A percentile compares a stretch with the other conserved stretches of the same genome.
phyloP scores from a whole-genome alignment of 2,329 filamentous ascomycete species.

The Cercospora citrullina region DNA sequence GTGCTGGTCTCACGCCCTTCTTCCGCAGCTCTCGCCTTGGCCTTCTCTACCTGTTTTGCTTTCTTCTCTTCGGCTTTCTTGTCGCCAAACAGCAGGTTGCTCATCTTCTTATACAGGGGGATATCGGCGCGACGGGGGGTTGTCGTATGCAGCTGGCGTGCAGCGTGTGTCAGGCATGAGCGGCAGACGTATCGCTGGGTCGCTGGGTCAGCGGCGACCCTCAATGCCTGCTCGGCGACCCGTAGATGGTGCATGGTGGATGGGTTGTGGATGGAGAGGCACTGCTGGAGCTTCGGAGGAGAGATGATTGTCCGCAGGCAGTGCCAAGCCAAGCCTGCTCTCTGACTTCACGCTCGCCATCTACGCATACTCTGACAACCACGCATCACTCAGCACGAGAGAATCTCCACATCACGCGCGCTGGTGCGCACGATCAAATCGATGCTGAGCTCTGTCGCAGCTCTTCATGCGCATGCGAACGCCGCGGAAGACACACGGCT shows the following conservation, averaged over 20 bases:
- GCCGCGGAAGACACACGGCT: background rate
- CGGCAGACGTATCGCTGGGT: constrained; percentile 33
- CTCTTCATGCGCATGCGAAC: background rate
- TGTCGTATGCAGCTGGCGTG: constrained; percentile 34
- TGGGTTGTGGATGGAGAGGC: background rate
- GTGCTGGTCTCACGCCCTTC: background rate
- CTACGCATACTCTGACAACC: background rate
- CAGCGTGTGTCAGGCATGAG: constrained; percentile 33
- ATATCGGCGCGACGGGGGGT: constrained; percentile 22
- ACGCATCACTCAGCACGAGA: background rate
- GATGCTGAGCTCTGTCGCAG: background rate
- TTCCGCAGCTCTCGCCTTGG: constrained; percentile 7
- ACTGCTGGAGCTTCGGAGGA: constrained; percentile 6
- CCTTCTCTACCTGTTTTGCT: constrained; percentile 17
- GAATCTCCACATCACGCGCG: background rate
- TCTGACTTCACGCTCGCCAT: background rate
- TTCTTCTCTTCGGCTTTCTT: constrained; percentile 28
- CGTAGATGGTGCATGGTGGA: constrained; percentile 28
- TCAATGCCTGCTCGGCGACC: constrained; percentile 32
- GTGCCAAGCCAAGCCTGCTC: constrained; percentile 2
- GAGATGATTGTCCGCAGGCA: background rate
- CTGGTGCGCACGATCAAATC: background rate
- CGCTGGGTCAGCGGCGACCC: constrained; percentile 26
- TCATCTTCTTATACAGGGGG: constrained; percentile 32
- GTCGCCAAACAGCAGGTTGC: constrained; percentile 32